A percentile compares a stretch with the other conserved stretches of the same genome.
Conservation (phyloP, 345 rosid species). For the Triadica sebifera region DNA sequence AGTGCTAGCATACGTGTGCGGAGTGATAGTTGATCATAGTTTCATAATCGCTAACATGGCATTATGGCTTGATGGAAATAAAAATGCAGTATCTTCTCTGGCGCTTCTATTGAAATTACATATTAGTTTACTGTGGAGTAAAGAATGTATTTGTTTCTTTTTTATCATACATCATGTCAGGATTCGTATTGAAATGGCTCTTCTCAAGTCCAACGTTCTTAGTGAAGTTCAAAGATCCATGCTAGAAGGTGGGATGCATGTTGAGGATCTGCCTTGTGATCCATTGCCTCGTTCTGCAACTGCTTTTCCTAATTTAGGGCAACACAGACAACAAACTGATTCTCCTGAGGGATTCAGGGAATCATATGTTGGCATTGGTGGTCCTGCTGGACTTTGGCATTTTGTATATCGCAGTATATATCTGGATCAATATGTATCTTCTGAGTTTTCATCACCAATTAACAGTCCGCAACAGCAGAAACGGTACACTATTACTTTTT, state of each 20-base stretch:
- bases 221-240: slow-evolving; percentile 84
- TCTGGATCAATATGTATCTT: slow-evolving; percentile 88
- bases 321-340: slow-evolving; percentile 40
- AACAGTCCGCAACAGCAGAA: slow-evolving; percentile 70
- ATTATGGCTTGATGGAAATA: background rate
- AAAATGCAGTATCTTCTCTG: background rate
- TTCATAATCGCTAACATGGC: background rate
- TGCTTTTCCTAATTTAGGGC: slow-evolving; percentile 45
- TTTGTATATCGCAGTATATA: slow-evolving; percentile 92
- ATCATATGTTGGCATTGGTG: slow-evolving; percentile 67
- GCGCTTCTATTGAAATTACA: background rate
- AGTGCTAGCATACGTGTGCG: too few species aligned
- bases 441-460: slow-evolving; percentile 87
- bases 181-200: slow-evolving; percentile 72
- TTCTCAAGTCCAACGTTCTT: slow-evolving; percentile 83
- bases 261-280: slow-evolving; percentile 79
- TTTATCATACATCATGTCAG: slow-evolving; percentile 29
- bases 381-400: slow-evolving; percentile 97
- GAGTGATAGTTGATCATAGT: background rate
- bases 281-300: slow-evolving; percentile 50
- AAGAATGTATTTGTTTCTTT: background rate
- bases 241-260: slow-evolving; percentile 88
- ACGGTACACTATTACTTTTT: slow-evolving; percentile 46
- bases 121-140: background rate
- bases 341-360: slow-evolving; percentile 52